Evolutionary conservation across 495 filamentous ascomycete species (phyloP), one percentile per base, ranked within the genome.

Genomic region (Neurospora terricola): DNA sequence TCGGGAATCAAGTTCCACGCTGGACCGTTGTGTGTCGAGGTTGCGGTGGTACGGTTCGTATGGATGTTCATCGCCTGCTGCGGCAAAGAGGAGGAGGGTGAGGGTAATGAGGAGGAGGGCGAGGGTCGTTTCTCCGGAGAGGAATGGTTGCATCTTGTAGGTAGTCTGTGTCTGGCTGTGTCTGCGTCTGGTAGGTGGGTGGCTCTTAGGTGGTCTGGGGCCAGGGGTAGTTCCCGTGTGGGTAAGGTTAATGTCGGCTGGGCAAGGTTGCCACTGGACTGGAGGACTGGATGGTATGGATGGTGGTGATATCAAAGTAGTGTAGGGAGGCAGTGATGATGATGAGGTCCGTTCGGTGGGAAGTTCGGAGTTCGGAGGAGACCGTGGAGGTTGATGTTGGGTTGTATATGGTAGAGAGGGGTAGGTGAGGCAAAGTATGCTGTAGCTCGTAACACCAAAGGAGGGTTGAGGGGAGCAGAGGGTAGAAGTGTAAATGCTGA

Each of bases 131-230:
- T 71, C 72, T 23, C 72, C 72, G 48, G 69, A 71, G 18, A 74
- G 72, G 18, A 74, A 74, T 30, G 69, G 72, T 54, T 74, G 72
- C 72, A 74, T 73, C 10, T 73, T 38, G 37, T n/a, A n/a, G n/a
- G n/a, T n/a, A n/a, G n/a, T n/a, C n/a, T n/a, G n/a, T n/a, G n/a
- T n/a, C n/a, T n/a, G n/a, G n/a, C n/a, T n/a, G n/a, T n/a, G n/a
- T n/a, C n/a, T n/a, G n/a, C n/a, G n/a, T n/a, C n/a, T n/a, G n/a
- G n/a, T n/a, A n/a, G n/a, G n/a, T n/a, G n/a, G n/a, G n/a, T n/a
- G n/a, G n/a, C n/a, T n/a, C n/a, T n/a, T n/a, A n/a, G n/a, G n/a
- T n/a, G n/a, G n/a, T n/a, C n/a, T n/a, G n/a, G n/a, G n/a, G n/a
- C n/a, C n/a, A n/a, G n/a, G n/a, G n/a, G n/a, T n/a, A n/a, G n/a